These are phyloP conservation scores for Lanzia echinophila DNA, from an alignment of 2,329 filamentous ascomycete species.

Conservation along the genomic window DNA sequence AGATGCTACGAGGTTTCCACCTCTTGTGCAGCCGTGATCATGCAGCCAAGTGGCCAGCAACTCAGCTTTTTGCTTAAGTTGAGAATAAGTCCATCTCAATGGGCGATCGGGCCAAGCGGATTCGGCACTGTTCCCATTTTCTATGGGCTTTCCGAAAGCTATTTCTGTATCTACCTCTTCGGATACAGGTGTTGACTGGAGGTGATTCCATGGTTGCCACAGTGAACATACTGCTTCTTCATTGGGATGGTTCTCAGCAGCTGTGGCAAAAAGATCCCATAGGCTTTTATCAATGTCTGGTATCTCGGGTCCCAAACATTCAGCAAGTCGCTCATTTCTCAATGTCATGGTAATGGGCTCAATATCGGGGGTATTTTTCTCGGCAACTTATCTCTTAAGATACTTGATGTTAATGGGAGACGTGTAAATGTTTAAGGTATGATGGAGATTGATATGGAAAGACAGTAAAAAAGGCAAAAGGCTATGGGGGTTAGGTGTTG, in stretches of 20 bases:
- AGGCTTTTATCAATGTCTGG: not conserved
- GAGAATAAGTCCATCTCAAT: not conserved
- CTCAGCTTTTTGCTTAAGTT: not conserved
- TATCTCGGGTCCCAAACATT: too few species aligned
- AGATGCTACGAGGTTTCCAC: conserved; percentile 4
- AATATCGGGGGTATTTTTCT: too few species aligned
- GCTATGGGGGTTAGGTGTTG: too few species aligned
- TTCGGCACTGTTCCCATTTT: too few species aligned
- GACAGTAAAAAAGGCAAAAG: too few species aligned
- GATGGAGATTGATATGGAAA: too few species aligned
- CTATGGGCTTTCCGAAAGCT: too few species aligned
- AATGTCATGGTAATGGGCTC: too few species aligned
- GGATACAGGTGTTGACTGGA: not conserved
- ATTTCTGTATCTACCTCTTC: not conserved
- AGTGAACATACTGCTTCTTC: conserved; percentile 7
- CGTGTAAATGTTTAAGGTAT: too few species aligned
- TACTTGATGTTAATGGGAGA: too few species aligned
- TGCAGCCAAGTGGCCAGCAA: not conserved
- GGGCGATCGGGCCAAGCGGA: not conserved
- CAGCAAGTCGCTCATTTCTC: too few species aligned
- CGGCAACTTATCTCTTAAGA: too few species aligned
- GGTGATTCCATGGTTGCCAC: not conserved
- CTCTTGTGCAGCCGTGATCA: not conserved
- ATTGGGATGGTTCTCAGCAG: not conserved
- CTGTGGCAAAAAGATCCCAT: conserved; percentile 6